Conservation (phyloP, 192 early-diverging fungal species). For the Umbelopsis ramanniana region DNA sequence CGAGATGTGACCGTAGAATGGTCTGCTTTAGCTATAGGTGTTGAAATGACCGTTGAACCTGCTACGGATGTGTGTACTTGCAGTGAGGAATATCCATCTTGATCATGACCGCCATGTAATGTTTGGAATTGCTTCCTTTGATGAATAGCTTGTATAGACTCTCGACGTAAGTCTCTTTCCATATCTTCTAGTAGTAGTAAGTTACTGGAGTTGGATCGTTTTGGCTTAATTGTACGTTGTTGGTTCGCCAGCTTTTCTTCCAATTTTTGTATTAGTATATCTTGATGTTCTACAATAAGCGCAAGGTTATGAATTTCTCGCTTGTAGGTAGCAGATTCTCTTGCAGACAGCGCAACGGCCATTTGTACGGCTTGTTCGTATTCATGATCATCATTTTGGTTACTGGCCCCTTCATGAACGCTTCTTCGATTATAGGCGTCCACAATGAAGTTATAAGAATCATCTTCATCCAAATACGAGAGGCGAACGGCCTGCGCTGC, state of each 20-base stretch:
- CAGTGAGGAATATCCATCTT: not conserved
- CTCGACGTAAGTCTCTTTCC: not conserved
- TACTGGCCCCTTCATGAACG: not conserved
- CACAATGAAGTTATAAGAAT: conserved; percentile 11
- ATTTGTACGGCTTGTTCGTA: not conserved
- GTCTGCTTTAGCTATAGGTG: not conserved
- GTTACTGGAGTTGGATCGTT: not conserved
- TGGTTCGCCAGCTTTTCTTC: not conserved
- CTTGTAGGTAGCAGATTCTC: not conserved
- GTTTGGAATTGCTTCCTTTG: not conserved
- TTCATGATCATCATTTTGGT: not conserved
- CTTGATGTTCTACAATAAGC: conserved; percentile 1
- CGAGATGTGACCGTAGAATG: not conserved
- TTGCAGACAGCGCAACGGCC: not conserved
- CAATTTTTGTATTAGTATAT: not conserved
- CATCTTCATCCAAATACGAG: conserved; percentile 5
- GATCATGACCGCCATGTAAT: not conserved
- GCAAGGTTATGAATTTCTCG: not conserved
- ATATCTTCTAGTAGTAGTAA: conserved; percentile 14
- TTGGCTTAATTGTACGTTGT: not conserved
- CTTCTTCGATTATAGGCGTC: conserved; percentile 12
- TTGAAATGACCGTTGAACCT: not conserved
- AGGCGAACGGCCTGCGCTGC: not conserved
- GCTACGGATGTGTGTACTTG: conserved; percentile 2
- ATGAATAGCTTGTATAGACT: conserved; percentile 13